These are phyloP conservation scores for Naumovozyma baii DNA, from an alignment of 805 yeast genomes.

Conservation along the genomic window DNA sequence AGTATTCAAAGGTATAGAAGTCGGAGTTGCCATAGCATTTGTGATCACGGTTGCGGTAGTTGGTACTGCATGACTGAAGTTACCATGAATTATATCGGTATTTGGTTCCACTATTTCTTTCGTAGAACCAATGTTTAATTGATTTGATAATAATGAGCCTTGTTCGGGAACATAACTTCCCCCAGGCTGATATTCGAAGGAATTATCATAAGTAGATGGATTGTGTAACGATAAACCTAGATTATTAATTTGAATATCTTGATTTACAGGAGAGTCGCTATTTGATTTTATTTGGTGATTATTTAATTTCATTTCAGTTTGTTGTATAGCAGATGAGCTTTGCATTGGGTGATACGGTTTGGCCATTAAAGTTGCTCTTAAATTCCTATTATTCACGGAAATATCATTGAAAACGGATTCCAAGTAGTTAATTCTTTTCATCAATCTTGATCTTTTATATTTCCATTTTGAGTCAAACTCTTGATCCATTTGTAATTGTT, in stretches of 20 bases:
- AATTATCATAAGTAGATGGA: background rate
- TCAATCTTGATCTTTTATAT: constrained; percentile 11
- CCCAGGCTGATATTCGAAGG: background rate
- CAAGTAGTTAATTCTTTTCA: constrained; percentile 15
- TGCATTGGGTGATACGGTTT: constrained; percentile 11
- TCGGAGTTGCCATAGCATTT: constrained; percentile 9
- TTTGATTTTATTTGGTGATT: background rate
- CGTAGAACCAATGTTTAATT: background rate
- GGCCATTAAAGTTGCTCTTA: constrained; percentile 15
- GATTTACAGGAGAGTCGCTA: background rate
- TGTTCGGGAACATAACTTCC: too few relatives aligned
- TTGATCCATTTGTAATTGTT: constrained; percentile 21
- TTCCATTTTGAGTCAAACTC: constrained; percentile 22
- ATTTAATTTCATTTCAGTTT: background rate
- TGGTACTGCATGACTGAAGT: constrained; percentile 8
- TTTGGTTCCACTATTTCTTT: background rate
- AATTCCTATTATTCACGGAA: constrained; percentile 16
- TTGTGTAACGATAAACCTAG: background rate
- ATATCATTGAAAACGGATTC: constrained; percentile 20
- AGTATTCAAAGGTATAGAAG: background rate
- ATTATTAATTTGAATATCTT: background rate
- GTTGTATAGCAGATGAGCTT: background rate
- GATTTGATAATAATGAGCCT: background rate
- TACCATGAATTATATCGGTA: background rate
- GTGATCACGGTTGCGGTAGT: constrained; percentile 13